Evolutionary conservation across 495 filamentous ascomycete species (phyloP), one percentile per base, ranked within the genome.

Genomic region (Annulohypoxylon nitens): DNA sequence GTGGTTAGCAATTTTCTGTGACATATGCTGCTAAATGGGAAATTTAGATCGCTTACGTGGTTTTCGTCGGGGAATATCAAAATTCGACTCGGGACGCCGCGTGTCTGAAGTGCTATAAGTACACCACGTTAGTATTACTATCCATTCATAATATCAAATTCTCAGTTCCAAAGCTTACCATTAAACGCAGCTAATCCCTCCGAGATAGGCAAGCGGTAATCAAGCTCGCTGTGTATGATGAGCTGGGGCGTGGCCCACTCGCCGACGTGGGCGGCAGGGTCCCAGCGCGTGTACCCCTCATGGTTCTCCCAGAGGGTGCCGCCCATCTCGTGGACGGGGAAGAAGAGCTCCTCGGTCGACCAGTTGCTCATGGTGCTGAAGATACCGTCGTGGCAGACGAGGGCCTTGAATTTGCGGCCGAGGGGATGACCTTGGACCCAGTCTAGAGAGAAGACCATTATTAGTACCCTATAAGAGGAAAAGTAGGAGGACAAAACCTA

Each of bases 151-250:
- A 18, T 6, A 14, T 47, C n/a, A 1, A 18, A 11, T 18, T 18
- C 18, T 8, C 4, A 43, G 12, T 43, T 14, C 8, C 12, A n/a
- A 14, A 6, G 67, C 72, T 12, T 61, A 75, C 72, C 62, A 71
- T 98, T 96, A 79, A 98, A 98, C 14, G 93, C 90, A 1, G 94
- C 89, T 30, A 98, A 81, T 0, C 95, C 95, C 78, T 97, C 95
- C 0, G 82, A 85, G 47, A 97, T 90, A 0, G 94, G 92, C 36
- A 98, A 82, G 14, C 95, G 88, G 78, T 97, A 98, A 80, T 98
- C 95, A 18, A 97, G 86, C 75, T 96, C 94, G 78, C 90, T 95
- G 81, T 98, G 95, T 62, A 98, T 95, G 71, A 97, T 87, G 67
- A 97, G 83, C 77, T 95, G 89, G 9, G 95, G 95, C 6, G 95